A percentile compares a stretch with the other conserved stretches of the same genome.
Conservation (phyloP, 2,329 filamentous ascomycete species). For the Orbilia javanica region DNA sequence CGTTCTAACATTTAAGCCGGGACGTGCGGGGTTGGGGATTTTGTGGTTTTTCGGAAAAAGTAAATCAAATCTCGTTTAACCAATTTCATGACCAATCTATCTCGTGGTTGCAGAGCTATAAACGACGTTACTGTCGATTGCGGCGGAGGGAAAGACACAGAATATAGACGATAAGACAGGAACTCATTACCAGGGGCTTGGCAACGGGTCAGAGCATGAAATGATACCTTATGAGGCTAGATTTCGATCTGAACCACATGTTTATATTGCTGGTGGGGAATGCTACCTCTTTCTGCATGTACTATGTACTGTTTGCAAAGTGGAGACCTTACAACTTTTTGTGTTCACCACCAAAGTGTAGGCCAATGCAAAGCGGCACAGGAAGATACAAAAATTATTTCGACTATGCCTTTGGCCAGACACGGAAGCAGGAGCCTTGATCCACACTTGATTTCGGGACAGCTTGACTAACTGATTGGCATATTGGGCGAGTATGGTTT, state of each 20-base stretch:
- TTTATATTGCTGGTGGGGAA: constrained; percentile 47
- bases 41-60: background rate
- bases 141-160: background rate
- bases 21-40: constrained; percentile 24
- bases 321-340: constrained; percentile 37
- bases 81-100: constrained; percentile 1
- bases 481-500: constrained; percentile 23
- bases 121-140: background rate
- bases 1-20: constrained; percentile 8
- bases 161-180: background rate
- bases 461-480: constrained; percentile 8
- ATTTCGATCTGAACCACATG: constrained; percentile 25
- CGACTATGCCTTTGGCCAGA: constrained; percentile 40
- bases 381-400: constrained; percentile 6
- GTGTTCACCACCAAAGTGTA: constrained; percentile 25
- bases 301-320: constrained; percentile 37
- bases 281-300: constrained; percentile 38
- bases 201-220: constrained; percentile 45
- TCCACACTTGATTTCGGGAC: background rate
- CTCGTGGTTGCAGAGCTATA: background rate
- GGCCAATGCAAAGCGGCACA: constrained; percentile 44
- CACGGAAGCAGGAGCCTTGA: background rate
- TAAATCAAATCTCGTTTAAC: background rate
- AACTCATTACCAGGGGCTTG: constrained; percentile 26
- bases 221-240: constrained; percentile 47